These are phyloP conservation scores for Geotrichum aggregatum DNA, from an alignment of 1,139 yeast species.

Conservation along the genomic window DNA sequence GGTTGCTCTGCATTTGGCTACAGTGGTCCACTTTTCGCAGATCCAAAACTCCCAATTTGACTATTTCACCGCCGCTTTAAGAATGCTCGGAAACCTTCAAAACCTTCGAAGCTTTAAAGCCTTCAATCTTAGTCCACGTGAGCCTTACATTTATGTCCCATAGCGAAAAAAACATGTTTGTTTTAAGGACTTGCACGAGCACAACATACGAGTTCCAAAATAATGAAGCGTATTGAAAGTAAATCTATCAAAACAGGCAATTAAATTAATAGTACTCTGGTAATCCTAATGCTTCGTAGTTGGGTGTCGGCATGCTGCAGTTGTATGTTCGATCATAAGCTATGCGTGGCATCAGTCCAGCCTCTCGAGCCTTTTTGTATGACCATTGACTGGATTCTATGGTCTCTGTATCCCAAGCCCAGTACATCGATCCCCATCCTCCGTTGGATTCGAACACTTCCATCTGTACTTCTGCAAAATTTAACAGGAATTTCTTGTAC, in stretches of 20 bases:
- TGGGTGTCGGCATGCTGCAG: slow-evolving; percentile 30
- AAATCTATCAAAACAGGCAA: neutral
- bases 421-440: slow-evolving; percentile 39
- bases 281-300: slow-evolving; percentile 32
- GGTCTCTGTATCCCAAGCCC: slow-evolving; percentile 40
- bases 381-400: slow-evolving; percentile 37
- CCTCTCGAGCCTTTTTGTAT: slow-evolving; percentile 34
- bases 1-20: too few relatives aligned
- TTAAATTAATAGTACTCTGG: slow-evolving; percentile 28
- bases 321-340: slow-evolving; percentile 33
- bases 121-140: too few relatives aligned
- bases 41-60: too few relatives aligned
- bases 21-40: too few relatives aligned
- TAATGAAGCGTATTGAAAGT: neutral
- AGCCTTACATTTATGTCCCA: too few relatives aligned
- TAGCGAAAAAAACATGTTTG: too few relatives aligned
- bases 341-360: slow-evolving; percentile 33
- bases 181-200: neutral
- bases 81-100: too few relatives aligned
- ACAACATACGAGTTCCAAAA: neutral
- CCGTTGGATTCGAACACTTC: slow-evolving; percentile 32
- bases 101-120: too few relatives aligned
- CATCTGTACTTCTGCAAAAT: slow-evolving; percentile 38
- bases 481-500: slow-evolving; percentile 33
- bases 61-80: too few relatives aligned